Base-by-base conservation (phyloP, 176 grass and related monocot species). In the Saccharum spontaneum region DNA sequence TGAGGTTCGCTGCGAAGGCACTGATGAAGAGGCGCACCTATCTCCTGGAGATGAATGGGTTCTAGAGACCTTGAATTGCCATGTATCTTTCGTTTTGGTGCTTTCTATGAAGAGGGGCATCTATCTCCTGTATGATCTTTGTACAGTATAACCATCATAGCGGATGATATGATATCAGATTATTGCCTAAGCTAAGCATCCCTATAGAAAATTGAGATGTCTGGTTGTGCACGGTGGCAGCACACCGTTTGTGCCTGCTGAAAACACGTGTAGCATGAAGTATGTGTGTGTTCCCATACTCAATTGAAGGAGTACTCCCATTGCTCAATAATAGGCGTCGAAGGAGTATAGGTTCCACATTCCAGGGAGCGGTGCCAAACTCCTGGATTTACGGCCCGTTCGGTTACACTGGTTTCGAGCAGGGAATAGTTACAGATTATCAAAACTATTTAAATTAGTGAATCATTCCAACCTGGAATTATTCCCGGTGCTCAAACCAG, bases 1-100 rank as follows among this genome's bases (percentile, higher is more conserved):
- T 91, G 83, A 90, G 78, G 34, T 84, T 79, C 6, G 93, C 91
- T 2, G 92, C 79, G 2, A 95, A 87, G 85, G 76, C 89, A 0
- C 84, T 98, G 82, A 93, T 95, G 92, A 91, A 90, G 84, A 86
- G 89, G 59, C 89, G 93, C 54, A 95, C 92, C 5, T 95, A 95
- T 67, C 92, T 98, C 11, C 77, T 98, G 73, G 95, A 98, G 85
- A 98, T 95, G 95, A 98, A 98, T 88, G 91, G 92, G 10, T 98
- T 98, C 82, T 97, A 92, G 90, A 61, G 75, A 12, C 9, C 16
- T 67, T 23, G 45, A 66, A 43, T 44, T 36, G 3, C 22, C 63
- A 31, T 69, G 9, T 15, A 59, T 45, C 8, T 77, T 71, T 20
- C 13, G 7, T 23, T 71, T 17, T 76, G 18, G 17, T 72, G 49